Evolutionary conservation across 768 basidiomycete genomes (phyloP).

Genomic region (Leccinum obscurum): DNA sequence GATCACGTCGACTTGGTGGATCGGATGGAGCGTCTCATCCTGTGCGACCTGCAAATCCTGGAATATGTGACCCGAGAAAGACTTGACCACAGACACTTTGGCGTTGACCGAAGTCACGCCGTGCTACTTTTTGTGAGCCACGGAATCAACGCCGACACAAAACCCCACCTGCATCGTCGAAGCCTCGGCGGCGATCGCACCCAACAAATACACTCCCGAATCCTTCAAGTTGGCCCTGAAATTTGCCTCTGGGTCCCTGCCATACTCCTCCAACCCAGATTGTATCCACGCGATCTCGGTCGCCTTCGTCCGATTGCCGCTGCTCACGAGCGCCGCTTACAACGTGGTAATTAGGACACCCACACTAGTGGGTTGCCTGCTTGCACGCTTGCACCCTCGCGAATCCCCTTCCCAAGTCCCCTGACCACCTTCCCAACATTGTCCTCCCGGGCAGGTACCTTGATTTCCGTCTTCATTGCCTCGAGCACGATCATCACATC

Average conservation of each 20-base stretch:
- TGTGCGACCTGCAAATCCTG: constrained; percentile 75
- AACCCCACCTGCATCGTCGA: constrained; percentile 73
- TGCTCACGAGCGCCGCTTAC: constrained; percentile 64
- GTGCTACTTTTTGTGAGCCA: constrained; percentile 46
- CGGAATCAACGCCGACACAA: background rate
- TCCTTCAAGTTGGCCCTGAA: constrained; percentile 84
- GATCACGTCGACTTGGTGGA: constrained; percentile 95
- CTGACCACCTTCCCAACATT: constrained; percentile 46
- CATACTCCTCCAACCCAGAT: constrained; percentile 69
- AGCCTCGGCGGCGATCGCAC: constrained; percentile 90
- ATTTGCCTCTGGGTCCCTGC: constrained; percentile 53
- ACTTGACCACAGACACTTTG: constrained; percentile 90
- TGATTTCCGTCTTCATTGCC: constrained; percentile 68
- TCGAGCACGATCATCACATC: constrained; percentile 52
- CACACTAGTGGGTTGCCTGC: constrained; percentile 48
- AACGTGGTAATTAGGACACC: background rate
- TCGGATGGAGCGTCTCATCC: constrained; percentile 69
- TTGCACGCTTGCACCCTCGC: constrained; percentile 45
- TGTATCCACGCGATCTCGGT: constrained; percentile 90
- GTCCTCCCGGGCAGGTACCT: constrained; percentile 44
- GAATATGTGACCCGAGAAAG: constrained; percentile 91
- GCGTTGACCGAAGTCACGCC: constrained; percentile 96
- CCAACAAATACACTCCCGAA: constrained; percentile 88
- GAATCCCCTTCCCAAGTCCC: constrained; percentile 40
- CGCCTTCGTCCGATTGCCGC: constrained; percentile 80